Percentiles rank a stretch among this genome's conserved stretches.
Evolutionary conservation across 225 moss, liverwort and hornwort genomes (phyloP).

Genomic region (Marchantia polymorpha): DNA sequence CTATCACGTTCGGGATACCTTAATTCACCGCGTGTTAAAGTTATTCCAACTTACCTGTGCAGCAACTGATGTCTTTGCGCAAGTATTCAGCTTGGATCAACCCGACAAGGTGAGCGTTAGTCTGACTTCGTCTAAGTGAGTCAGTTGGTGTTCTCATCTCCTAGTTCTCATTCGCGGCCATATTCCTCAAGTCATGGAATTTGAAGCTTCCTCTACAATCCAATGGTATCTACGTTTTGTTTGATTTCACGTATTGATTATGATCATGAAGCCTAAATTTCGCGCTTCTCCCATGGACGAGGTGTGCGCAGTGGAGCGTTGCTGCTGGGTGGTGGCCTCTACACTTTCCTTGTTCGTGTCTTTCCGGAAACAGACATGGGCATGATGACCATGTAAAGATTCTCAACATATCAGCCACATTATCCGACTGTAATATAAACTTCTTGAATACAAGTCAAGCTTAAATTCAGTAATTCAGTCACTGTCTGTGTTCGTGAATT

Average conservation of each 20-base stretch:
- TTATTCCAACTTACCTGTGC: constrained; percentile 22
- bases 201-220: no score
- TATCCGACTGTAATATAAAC: not conserved
- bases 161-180: not conserved
- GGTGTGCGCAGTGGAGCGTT: constrained; percentile 70
- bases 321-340: constrained; percentile 84
- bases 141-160: not conserved
- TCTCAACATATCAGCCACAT: not conserved
- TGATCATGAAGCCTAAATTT: not conserved
- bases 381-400: constrained; percentile 57
- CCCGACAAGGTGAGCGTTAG: constrained; percentile 66
- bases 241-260: not conserved
- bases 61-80: constrained; percentile 97
- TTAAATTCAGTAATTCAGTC: no score
- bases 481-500: no score
- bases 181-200: not conserved
- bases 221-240: not conserved
- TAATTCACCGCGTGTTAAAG: not conserved
- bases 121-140: not conserved
- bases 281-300: constrained; percentile 23
- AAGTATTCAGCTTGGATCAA: constrained; percentile 99
- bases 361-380: constrained; percentile 61
- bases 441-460: not conserved
- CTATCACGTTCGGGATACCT: not conserved
- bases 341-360: constrained; percentile 74